phyloP scores from a whole-genome alignment of 2,329 filamentous ascomycete genomes.

The Clonostachys sp. region DNA sequence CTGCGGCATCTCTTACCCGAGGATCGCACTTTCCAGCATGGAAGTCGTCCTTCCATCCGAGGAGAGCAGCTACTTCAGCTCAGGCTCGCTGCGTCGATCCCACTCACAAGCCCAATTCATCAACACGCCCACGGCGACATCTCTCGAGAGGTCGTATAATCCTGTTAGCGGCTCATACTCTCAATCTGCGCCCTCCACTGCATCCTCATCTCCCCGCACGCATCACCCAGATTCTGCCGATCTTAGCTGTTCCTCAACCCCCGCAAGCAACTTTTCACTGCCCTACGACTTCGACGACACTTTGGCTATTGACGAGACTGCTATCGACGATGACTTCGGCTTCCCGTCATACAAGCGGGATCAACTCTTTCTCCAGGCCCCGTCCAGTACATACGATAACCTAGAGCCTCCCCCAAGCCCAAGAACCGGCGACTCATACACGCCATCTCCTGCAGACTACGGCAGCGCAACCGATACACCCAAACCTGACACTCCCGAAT shows the following conservation, averaged over 20 bases:
- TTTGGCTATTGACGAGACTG: constrained; percentile 33
- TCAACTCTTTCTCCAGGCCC: constrained; percentile 32
- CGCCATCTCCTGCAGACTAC: constrained; percentile 48
- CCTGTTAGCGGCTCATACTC: constrained; percentile 34
- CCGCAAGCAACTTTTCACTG: constrained; percentile 59
- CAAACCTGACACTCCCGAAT: constrained; percentile 52
- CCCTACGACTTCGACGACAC: constrained; percentile 50
- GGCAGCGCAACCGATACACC: constrained; percentile 48
- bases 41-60: constrained; percentile 53
- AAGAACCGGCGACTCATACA: constrained; percentile 42
- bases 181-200: constrained; percentile 45
- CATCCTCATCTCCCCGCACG: constrained; percentile 51
- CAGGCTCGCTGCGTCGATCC: constrained; percentile 50
- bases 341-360: constrained; percentile 40
- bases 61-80: constrained; percentile 51
- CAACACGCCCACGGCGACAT: constrained; percentile 35
- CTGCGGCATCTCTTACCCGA: constrained; percentile 3
- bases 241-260: constrained; percentile 57
- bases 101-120: constrained; percentile 56
- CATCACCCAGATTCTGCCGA: constrained; percentile 46
- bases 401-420: constrained; percentile 47
- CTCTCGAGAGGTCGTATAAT: constrained; percentile 20
- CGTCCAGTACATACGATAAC: constrained; percentile 25
- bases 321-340: constrained; percentile 40
- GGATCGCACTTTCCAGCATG: constrained; percentile 30